Evolutionary conservation across 73 alveolate species (phyloP).

Genomic region (Paraurostyla sp.): DNA sequence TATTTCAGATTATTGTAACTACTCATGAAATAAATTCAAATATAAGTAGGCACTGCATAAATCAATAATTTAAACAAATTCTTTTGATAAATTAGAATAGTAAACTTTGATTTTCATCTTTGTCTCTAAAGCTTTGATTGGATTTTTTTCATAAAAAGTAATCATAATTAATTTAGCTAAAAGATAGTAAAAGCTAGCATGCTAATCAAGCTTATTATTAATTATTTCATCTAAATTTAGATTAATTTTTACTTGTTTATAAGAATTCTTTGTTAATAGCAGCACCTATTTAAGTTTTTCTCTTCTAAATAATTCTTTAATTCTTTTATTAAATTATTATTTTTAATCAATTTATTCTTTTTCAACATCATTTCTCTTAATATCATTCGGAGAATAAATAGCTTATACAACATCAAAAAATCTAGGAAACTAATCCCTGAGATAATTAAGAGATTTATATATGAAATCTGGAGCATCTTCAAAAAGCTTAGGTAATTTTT

Average conservation of each 20-base stretch:
- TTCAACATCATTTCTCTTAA: no score
- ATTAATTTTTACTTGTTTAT: background rate
- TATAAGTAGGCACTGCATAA: no score
- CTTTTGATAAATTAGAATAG: background rate
- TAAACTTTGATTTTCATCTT: background rate
- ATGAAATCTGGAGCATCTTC: conserved; percentile 23
- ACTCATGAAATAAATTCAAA: background rate
- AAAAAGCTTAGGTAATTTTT: background rate
- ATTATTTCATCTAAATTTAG: no score
- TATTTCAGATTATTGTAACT: background rate
- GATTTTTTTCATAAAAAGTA: background rate
- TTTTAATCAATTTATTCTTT: no score
- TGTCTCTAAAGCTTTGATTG: background rate
- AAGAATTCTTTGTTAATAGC: background rate
- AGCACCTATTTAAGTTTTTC: background rate
- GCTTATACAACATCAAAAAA: no score
- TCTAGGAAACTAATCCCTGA: conserved; percentile 37
- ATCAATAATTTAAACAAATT: no score
- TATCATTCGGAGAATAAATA: no score
- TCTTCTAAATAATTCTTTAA: background rate
- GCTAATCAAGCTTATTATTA: no score
- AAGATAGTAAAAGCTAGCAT: background rate
- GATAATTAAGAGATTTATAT: conserved; percentile 1
- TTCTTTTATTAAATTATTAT: background rate
- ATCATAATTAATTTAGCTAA: background rate